Conservation (phyloP, 768 basidiomycete species). For the Pholiota molesta region DNA sequence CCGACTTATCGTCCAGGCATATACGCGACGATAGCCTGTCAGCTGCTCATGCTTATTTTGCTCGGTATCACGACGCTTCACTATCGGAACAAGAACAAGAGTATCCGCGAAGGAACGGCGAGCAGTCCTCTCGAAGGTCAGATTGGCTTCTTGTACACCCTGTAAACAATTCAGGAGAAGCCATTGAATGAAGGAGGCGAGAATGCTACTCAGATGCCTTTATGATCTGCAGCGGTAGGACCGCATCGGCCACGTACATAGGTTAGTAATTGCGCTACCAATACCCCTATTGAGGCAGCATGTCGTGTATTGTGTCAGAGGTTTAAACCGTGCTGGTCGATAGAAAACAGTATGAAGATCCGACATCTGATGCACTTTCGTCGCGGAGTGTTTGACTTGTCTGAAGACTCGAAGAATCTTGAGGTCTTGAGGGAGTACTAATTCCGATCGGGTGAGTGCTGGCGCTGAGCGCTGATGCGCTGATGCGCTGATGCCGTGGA, state of each 20-base stretch:
- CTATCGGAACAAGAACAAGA: conserved; percentile 40
- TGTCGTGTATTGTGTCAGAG: neutral
- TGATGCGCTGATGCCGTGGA: no score
- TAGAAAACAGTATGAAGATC: neutral
- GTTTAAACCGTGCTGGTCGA: neutral
- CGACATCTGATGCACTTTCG: neutral
- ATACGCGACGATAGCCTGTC: conserved; percentile 47
- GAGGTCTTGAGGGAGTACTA: conserved; percentile 1
- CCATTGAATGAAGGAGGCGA: neutral
- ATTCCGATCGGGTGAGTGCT: no score
- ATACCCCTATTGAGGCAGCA: no score
- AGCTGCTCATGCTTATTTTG: conserved; percentile 41
- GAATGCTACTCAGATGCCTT: neutral
- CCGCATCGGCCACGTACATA: neutral
- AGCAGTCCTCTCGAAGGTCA: conserved; percentile 33
- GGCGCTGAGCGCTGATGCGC: no score
- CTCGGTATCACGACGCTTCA: conserved; percentile 42
- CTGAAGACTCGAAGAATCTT: neutral
- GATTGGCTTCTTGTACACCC: conserved; percentile 44
- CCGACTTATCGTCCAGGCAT: conserved; percentile 52
- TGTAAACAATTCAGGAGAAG: conserved; percentile 23
- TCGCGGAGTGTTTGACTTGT: neutral
- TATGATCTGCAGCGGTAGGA: neutral
- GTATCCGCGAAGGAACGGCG: conserved; percentile 26
- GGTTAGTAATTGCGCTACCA: neutral